phyloP scores from a whole-genome alignment of 164 flowering plant species.

The Macadamia tetraphylla region DNA sequence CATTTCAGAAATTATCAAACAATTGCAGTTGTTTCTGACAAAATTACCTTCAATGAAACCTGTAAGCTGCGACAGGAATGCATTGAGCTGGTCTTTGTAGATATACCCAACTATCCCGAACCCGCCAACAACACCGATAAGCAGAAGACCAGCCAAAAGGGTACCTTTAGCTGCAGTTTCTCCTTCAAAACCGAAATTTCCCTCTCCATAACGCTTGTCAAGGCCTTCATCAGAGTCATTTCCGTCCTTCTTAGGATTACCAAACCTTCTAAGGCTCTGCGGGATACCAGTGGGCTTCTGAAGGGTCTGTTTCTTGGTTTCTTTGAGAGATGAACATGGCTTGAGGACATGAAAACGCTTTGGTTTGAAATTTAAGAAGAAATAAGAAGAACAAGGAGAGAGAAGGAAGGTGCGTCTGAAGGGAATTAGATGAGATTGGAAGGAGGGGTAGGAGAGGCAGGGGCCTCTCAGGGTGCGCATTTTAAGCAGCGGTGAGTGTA shows the following conservation, averaged over 20 bases:
- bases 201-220: conserved; percentile 1
- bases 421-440: conserved; percentile 13
- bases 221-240: conserved; percentile 19
- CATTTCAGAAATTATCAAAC: background rate
- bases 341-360: conserved; percentile 49
- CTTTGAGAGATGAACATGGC: conserved; percentile 67
- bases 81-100: conserved; percentile 85
- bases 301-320: conserved; percentile 58
- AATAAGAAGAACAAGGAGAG: conserved; percentile 20
- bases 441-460: conserved; percentile 15
- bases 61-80: conserved; percentile 75
- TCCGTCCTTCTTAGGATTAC: conserved; percentile 26
- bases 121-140: conserved; percentile 88
- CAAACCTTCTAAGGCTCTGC: conserved; percentile 41
- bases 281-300: conserved; percentile 43
- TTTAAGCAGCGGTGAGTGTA: conserved; percentile 25
- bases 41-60: conserved; percentile 75
- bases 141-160: conserved; percentile 78
- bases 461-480: conserved; percentile 38
- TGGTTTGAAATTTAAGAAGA: conserved; percentile 37
- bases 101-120: conserved; percentile 73
- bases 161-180: conserved; percentile 71
- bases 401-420: conserved; percentile 14
- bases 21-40: background rate
- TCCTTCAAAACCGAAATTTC: conserved; percentile 30